Conservation (phyloP, 108 stramenopile species). For the Cyclotella cryptica region DNA sequence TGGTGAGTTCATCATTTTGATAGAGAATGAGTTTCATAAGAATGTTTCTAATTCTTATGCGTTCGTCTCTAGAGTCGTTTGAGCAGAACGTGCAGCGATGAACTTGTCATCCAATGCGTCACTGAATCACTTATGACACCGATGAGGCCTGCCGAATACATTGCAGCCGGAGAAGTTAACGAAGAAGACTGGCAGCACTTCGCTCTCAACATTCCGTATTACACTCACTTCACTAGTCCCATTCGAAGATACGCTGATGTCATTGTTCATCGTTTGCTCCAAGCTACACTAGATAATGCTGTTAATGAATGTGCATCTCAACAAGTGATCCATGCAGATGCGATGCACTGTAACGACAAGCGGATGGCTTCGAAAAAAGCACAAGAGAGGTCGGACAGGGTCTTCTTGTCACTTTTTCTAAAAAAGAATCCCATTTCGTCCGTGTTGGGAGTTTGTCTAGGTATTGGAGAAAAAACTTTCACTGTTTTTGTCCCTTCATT, state of each 20-base stretch:
- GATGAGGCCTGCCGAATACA: slow-evolving; percentile 92
- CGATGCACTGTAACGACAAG: slow-evolving; percentile 90
- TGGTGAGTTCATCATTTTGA: slow-evolving; percentile 36
- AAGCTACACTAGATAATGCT: slow-evolving; percentile 86
- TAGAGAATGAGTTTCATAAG: too few species aligned
- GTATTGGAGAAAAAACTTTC: slow-evolving; percentile 86
- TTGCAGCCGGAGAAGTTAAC: slow-evolving; percentile 79
- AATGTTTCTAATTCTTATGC: too few species aligned
- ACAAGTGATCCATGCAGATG: slow-evolving; percentile 60
- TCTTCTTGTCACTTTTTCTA: slow-evolving; percentile 88
- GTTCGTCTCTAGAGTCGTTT: slow-evolving; percentile 17
- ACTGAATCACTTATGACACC: slow-evolving; percentile 89
- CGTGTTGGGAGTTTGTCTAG: slow-evolving; percentile 73
- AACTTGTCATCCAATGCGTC: slow-evolving; percentile 78
- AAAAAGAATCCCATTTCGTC: slow-evolving; percentile 64
- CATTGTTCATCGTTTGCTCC: slow-evolving; percentile 91
- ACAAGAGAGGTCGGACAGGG: slow-evolving; percentile 85
- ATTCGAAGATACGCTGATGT: slow-evolving; percentile 97
- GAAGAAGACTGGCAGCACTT: slow-evolving; percentile 85
- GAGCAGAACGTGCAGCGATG: slow-evolving; percentile 72
- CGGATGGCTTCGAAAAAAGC: slow-evolving; percentile 89
- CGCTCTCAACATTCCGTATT: slow-evolving; percentile 97
- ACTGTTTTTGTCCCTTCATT: slow-evolving; percentile 83
- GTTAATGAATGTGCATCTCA: slow-evolving; percentile 65
- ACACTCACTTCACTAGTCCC: slow-evolving; percentile 97